A percentile compares a stretch with the other conserved stretches of the same genome.
These are phyloP conservation scores for Murraya paniculata DNA, from an alignment of 345 rosid species.

Conservation along the genomic window DNA sequence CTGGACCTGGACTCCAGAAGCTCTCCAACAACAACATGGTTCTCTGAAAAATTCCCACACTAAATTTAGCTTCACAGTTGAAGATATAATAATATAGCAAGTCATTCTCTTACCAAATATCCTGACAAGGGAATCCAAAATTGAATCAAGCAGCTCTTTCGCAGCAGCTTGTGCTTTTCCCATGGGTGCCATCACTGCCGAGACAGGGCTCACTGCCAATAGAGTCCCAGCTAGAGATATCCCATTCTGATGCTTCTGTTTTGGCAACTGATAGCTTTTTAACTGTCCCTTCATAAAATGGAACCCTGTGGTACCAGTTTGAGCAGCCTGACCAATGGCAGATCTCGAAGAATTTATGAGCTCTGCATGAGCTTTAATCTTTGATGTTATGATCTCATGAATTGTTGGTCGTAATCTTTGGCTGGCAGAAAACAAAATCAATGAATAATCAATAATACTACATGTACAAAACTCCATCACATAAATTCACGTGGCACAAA, in stretches of 20 bases:
- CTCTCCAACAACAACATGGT: constrained; percentile 92
- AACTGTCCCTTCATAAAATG: constrained; percentile 62
- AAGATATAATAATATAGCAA: constrained; percentile 15
- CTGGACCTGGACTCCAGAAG: constrained; percentile 76
- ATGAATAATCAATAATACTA: constrained; percentile 3
- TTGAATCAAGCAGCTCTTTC: constrained; percentile 87
- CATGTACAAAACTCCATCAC: neutral
- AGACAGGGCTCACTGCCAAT: constrained; percentile 92
- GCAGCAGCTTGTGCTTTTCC: constrained; percentile 95
- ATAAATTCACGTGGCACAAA: neutral
- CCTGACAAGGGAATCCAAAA: constrained; percentile 72
- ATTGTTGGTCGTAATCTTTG: constrained; percentile 89
- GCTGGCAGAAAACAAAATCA: constrained; percentile 49
- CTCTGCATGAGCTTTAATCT: constrained; percentile 75
- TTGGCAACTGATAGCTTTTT: constrained; percentile 59
- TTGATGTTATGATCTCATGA: constrained; percentile 88
- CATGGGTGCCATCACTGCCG: constrained; percentile 90
- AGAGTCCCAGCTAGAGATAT: constrained; percentile 59
- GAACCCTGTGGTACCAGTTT: constrained; percentile 38
- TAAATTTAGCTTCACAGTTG: constrained; percentile 18
- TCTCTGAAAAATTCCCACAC: constrained; percentile 46
- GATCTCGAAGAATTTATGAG: constrained; percentile 63
- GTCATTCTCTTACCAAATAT: constrained; percentile 70
- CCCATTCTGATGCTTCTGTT: constrained; percentile 84
- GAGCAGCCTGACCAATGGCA: constrained; percentile 45